Conservation (phyloP, 139 green algal species). For the Chlamydomonas eustigma region DNA sequence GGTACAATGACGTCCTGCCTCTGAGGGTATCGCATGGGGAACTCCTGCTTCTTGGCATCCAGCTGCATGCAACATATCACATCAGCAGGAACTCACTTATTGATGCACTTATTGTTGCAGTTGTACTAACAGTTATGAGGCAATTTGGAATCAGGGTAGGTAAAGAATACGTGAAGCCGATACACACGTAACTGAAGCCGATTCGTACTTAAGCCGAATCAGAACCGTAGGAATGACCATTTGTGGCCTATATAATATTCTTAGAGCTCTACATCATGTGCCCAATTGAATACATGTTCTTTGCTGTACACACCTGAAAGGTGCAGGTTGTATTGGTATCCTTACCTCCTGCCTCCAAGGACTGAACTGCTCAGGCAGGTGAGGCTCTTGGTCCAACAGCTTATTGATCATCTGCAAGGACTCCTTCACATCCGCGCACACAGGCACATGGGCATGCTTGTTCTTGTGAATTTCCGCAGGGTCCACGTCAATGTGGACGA, state of each 20-base stretch:
- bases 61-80: constrained; percentile 37
- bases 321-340: too few species aligned
- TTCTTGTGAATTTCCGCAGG: constrained; percentile 99
- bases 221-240: too few species aligned
- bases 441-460: constrained; percentile 88
- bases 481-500: constrained; percentile 99
- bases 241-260: too few species aligned
- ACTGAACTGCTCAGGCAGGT: constrained; percentile 24
- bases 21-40: constrained; percentile 83
- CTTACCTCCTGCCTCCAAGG: constrained; percentile 16
- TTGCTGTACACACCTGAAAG: too few species aligned
- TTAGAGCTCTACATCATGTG: too few species aligned
- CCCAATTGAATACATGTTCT: too few species aligned
- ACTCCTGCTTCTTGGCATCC: constrained; percentile 61
- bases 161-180: too few species aligned
- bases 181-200: too few species aligned
- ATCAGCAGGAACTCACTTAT: not conserved
- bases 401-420: constrained; percentile 69
- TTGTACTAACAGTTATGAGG: too few species aligned
- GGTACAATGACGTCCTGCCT: constrained; percentile 89
- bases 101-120: too few species aligned
- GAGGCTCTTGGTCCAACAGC: constrained; percentile 42
- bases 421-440: constrained; percentile 71
- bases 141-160: too few species aligned
- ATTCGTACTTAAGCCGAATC: too few species aligned